Base-by-base conservation (phyloP, 208 protist genomes). In the Hexamita inflata region DNA sequence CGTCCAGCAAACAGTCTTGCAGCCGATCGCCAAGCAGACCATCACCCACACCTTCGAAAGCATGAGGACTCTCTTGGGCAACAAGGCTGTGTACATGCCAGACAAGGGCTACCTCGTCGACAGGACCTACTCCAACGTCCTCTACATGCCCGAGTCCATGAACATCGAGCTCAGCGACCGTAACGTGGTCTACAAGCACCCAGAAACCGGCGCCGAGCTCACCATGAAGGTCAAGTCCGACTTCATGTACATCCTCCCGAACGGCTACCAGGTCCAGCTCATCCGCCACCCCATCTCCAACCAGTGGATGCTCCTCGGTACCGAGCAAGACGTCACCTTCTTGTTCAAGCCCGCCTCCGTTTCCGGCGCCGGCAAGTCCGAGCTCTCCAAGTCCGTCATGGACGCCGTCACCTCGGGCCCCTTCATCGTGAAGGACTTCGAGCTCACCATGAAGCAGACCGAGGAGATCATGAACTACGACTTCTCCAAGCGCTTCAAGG, bases 301-400 rank as follows among this genome's bases (percentile, higher is more conserved):
- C 29, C 59, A 34, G 9, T 83, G 78, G 78, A 35, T 66, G 28
- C 41, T 83, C 0, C 58, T 73, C 53, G 81, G 81, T 45, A 78
- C 59, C 15, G 24, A 30, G 0, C 40, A 75, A 2, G 74, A 81
- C 42, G 65, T 53, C 30, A 15, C 59, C 26, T 49, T 60, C 34
- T 76, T 57, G 29, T 74, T 81, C 58, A 82, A 82, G 53, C 80
- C 82, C 26, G 45, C 67, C 28, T 77, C 82, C 34, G 79, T 85
- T 29, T 83, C 80, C 58, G 82, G 82, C 29, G 66, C 61, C 30
- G 82, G 82, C 59, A 85, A 85, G 73, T 82, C 78, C 19, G 82
- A 85, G 74, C 80, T 85, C 32, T 78, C 64, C n/a, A 85, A 85
- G 64, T 61, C 64, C 13, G 49, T 85, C 53, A 38, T 62, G 1